These are phyloP conservation scores for Kodamaea laetipori DNA, from an alignment of 805 yeast species.

Conservation along the genomic window DNA sequence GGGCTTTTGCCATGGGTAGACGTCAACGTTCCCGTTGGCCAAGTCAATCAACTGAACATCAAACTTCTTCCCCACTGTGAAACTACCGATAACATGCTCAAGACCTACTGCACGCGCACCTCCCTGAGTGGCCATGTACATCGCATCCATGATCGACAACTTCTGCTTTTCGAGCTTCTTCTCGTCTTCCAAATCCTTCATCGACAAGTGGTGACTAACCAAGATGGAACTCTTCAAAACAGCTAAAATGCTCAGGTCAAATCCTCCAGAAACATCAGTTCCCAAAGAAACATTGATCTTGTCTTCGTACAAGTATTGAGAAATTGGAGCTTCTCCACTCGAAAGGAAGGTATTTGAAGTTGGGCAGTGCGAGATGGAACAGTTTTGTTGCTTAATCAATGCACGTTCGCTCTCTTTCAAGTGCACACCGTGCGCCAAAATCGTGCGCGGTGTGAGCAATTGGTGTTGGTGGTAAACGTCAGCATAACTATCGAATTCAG, in stretches of 20 bases:
- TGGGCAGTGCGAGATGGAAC: slow-evolving; percentile 93
- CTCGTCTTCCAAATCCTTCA: slow-evolving; percentile 28
- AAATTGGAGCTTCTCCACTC: slow-evolving; percentile 86
- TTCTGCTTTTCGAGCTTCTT: slow-evolving; percentile 35
- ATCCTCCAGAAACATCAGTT: slow-evolving; percentile 47
- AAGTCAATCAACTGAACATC: slow-evolving; percentile 82
- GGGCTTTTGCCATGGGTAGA: slow-evolving; percentile 74
- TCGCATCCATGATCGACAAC: slow-evolving; percentile 66
- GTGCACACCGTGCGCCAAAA: slow-evolving; percentile 89
- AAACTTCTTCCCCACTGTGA: slow-evolving; percentile 75
- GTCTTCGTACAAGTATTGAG: slow-evolving; percentile 58
- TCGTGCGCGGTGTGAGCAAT: slow-evolving; percentile 64
- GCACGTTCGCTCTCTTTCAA: slow-evolving; percentile 63
- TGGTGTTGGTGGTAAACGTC: slow-evolving; percentile 71
- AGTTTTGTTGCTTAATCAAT: slow-evolving; percentile 51
- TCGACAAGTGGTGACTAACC: slow-evolving; percentile 44
- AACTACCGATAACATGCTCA: slow-evolving; percentile 62
- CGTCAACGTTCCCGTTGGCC: slow-evolving; percentile 62
- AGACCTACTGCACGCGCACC: slow-evolving; percentile 80
- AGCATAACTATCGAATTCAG: slow-evolving; percentile 67
- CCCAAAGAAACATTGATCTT: slow-evolving; percentile 74
- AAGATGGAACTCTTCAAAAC: slow-evolving; percentile 36
- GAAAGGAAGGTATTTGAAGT: slow-evolving; percentile 84
- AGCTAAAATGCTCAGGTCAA: slow-evolving; percentile 40
- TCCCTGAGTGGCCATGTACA: slow-evolving; percentile 83